Percentiles rank a stretch among this genome's conserved stretches.
phyloP scores from a whole-genome alignment of 139 green algal genomes.

The Axilococcus clingmanii region DNA sequence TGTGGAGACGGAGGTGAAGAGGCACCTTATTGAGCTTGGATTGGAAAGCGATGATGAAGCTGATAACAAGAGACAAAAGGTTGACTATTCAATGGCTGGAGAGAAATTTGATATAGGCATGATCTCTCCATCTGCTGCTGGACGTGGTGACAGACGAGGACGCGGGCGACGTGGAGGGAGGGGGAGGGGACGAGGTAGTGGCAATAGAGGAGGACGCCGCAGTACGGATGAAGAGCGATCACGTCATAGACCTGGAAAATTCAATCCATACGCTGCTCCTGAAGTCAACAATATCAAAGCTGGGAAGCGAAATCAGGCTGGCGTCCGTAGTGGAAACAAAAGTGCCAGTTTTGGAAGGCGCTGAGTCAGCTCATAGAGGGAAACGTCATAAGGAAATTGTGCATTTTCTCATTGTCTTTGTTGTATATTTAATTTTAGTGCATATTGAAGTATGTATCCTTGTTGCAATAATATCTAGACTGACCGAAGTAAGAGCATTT shows the following conservation, averaged over 20 bases:
- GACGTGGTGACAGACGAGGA: neutral
- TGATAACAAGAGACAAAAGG: neutral
- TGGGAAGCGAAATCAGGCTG: constrained; percentile 19
- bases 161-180: constrained; percentile 2
- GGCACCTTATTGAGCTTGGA: constrained; percentile 11
- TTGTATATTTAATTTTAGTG: no score
- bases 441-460: no score
- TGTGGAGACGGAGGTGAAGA: constrained; percentile 1
- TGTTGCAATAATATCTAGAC: no score
- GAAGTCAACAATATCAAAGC: constrained; percentile 24
- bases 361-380: no score
- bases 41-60: constrained; percentile 7
- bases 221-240: neutral
- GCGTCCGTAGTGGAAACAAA: constrained; percentile 31
- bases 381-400: no score
- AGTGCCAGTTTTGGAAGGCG: no score
- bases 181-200: neutral
- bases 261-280: constrained; percentile 19
- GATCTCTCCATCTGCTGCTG: neutral
- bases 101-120: constrained; percentile 20
- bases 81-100: constrained; percentile 3
- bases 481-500: no score
- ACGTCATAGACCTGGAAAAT: constrained; percentile 3
- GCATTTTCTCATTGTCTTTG: no score
- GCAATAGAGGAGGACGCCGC: constrained; percentile 7